phyloP scores from a whole-genome alignment of 805 yeast species.

The Sugiyamaella smithiae region DNA sequence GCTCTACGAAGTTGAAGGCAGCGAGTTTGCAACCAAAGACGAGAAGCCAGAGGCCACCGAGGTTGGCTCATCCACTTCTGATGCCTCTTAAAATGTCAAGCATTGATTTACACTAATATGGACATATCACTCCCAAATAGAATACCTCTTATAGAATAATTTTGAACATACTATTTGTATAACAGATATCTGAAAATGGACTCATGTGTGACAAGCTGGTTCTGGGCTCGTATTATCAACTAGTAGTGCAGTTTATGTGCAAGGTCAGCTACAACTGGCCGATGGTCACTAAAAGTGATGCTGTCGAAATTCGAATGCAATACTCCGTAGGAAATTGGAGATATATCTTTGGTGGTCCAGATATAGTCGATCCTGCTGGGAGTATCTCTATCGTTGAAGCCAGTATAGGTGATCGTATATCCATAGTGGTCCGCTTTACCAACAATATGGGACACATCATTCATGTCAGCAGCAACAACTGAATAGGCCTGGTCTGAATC shows the following conservation, averaged over 20 bases:
- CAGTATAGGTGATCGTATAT: conserved; percentile 46
- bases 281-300: conserved; percentile 21
- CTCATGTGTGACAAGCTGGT: too few species aligned
- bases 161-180: too few species aligned
- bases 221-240: too few species aligned
- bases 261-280: conserved; percentile 20
- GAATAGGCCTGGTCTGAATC: conserved; percentile 44
- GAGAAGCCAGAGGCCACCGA: background rate
- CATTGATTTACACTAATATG: too few species aligned
- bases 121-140: too few species aligned
- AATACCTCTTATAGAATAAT: too few species aligned
- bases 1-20: conserved; percentile 30
- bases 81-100: too few species aligned
- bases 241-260: conserved; percentile 3
- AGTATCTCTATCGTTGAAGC: conserved; percentile 38
- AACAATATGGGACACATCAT: conserved; percentile 39
- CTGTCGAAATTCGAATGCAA: conserved; percentile 17
- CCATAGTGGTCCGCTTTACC: conserved; percentile 39
- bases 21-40: conserved; percentile 17
- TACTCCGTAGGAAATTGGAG: conserved; percentile 18
- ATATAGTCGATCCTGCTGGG: conserved; percentile 42
- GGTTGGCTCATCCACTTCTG: background rate
- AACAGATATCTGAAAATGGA: too few species aligned
- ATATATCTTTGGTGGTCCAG: conserved; percentile 37
- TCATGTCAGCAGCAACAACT: conserved; percentile 37